Percentiles rank a stretch among this genome's conserved stretches.
These are phyloP conservation scores for Podospora sp. DNA, from an alignment of 495 filamentous ascomycete genomes.

Conservation along the genomic window DNA sequence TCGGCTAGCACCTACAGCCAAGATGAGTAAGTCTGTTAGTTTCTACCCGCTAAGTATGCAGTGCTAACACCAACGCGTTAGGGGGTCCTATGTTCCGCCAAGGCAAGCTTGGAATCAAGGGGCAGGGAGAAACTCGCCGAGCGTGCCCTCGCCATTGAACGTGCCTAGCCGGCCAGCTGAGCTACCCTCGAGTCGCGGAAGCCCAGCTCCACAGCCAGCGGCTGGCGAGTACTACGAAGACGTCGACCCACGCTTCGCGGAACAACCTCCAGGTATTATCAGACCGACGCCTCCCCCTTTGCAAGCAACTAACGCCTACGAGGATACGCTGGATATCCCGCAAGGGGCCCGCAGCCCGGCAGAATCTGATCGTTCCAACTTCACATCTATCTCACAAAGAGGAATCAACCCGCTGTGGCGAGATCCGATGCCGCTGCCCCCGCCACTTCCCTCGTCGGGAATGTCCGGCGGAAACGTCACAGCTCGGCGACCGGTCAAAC, in stretches of 20 bases:
- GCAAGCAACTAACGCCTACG: slow-evolving; percentile 41
- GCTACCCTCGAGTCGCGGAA: slow-evolving; percentile 37
- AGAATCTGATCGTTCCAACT: slow-evolving; percentile 74
- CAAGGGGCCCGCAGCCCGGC: slow-evolving; percentile 73
- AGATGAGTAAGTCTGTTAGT: slow-evolving; percentile 64
- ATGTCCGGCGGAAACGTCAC: slow-evolving; percentile 15
- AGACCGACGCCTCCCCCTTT: slow-evolving; percentile 36
- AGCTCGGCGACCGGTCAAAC: slow-evolving; percentile 46
- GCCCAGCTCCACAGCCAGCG: slow-evolving; percentile 34
- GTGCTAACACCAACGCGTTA: slow-evolving; percentile 9
- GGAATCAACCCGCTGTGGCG: slow-evolving; percentile 87
- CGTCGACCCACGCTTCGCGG: slow-evolving; percentile 82
- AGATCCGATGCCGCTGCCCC: slow-evolving; percentile 44
- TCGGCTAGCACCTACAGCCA: slow-evolving; percentile 65
- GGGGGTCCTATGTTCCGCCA: slow-evolving; percentile 65
- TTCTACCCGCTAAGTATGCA: background rate
- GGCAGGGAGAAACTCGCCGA: slow-evolving; percentile 46
- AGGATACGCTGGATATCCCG: slow-evolving; percentile 65
- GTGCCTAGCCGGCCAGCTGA: slow-evolving; percentile 45
- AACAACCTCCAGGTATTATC: slow-evolving; percentile 31
- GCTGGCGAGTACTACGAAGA: slow-evolving; percentile 84
- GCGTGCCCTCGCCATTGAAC: slow-evolving; percentile 41
- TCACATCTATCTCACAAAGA: slow-evolving; percentile 83
- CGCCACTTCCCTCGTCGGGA: slow-evolving; percentile 15
- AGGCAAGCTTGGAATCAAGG: slow-evolving; percentile 60